Evolutionary conservation across 148 eudicot genomes (phyloP).

Genomic region (Cornus suecica): DNA sequence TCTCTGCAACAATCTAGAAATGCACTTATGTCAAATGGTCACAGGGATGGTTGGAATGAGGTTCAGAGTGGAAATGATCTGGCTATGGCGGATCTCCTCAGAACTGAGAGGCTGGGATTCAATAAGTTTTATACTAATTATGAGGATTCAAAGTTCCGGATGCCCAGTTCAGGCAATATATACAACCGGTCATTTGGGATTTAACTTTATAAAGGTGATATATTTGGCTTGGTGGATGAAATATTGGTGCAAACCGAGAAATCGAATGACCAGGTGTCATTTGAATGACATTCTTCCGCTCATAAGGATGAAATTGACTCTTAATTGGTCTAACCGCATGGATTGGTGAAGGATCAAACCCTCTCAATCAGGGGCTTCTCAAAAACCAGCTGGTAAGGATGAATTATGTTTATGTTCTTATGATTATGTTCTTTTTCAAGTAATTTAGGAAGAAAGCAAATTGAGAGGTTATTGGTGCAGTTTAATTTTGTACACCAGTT

Average conservation of each 20-base stretch:
- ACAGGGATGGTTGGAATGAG: conserved; percentile 73
- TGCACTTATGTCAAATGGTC: conserved; percentile 54
- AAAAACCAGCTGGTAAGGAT: conserved; percentile 24
- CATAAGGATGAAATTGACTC: conserved; percentile 15
- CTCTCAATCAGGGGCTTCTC: conserved; percentile 9
- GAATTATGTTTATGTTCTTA: not conserved
- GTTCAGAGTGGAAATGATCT: conserved; percentile 39
- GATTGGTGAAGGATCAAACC: conserved; percentile 17
- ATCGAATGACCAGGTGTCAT: conserved; percentile 6
- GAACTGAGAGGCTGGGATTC: conserved; percentile 43
- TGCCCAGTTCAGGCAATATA: conserved; percentile 50
- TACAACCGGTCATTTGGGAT: conserved; percentile 57
- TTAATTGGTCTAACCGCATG: conserved; percentile 17
- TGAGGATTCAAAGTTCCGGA: conserved; percentile 56
- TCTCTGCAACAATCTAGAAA: conserved; percentile 54
- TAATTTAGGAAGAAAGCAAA: not conserved
- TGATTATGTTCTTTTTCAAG: too few species aligned
- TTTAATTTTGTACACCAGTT: not conserved
- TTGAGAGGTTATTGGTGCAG: not conserved
- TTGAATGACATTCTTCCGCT: conserved; percentile 1
- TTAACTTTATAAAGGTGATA: conserved; percentile 20
- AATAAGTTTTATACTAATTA: conserved; percentile 39
- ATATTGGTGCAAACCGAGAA: conserved; percentile 9
- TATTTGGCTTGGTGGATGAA: not conserved
- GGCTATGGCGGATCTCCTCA: conserved; percentile 51